A percentile compares a stretch with the other conserved stretches of the same genome.
Evolutionary conservation across 2,329 filamentous ascomycete species (phyloP).

Genomic region (Paecilomyces sp.): DNA sequence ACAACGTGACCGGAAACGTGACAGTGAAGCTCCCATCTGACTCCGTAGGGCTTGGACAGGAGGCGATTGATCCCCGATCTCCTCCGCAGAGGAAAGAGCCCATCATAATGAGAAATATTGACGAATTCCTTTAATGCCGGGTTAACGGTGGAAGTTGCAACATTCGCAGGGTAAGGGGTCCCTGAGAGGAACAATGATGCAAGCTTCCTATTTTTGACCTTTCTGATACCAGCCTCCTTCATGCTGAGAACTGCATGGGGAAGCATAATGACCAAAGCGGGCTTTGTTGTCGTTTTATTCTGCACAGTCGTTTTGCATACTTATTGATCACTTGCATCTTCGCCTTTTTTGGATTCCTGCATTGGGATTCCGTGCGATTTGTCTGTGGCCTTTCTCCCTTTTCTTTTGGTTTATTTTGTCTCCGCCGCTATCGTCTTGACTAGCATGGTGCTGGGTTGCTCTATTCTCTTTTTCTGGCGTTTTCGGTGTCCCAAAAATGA

Average conservation of each 20-base stretch:
- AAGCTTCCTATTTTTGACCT: constrained; percentile 7
- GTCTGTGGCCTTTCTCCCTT: not conserved
- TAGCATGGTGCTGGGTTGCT: constrained; percentile 3
- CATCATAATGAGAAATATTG: constrained; percentile 39
- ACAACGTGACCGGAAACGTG: constrained; percentile 26
- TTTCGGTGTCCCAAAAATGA: constrained; percentile 18
- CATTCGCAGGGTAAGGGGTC: not conserved
- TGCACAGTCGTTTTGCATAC: constrained; percentile 10
- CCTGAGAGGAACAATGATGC: constrained; percentile 2
- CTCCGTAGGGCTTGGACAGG: constrained; percentile 11
- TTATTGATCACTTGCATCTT: constrained; percentile 4
- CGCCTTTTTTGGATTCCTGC: constrained; percentile 1
- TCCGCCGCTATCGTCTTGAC: not conserved
- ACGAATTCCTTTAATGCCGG: constrained; percentile 34
- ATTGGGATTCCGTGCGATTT: not conserved
- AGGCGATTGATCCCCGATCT: constrained; percentile 31
- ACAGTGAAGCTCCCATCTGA: constrained; percentile 11
- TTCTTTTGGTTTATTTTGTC: not conserved
- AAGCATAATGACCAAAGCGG: constrained; percentile 33
- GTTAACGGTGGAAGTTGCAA: not conserved
- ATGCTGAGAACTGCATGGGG: constrained; percentile 16
- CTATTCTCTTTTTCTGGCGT: constrained; percentile 14
- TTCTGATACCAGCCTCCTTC: constrained; percentile 2
- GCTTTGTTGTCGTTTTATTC: constrained; percentile 29
- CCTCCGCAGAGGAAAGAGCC: constrained; percentile 30